These are phyloP conservation scores for Fremontodendron californicum DNA, from an alignment of 345 rosid species.

Conservation along the genomic window DNA sequence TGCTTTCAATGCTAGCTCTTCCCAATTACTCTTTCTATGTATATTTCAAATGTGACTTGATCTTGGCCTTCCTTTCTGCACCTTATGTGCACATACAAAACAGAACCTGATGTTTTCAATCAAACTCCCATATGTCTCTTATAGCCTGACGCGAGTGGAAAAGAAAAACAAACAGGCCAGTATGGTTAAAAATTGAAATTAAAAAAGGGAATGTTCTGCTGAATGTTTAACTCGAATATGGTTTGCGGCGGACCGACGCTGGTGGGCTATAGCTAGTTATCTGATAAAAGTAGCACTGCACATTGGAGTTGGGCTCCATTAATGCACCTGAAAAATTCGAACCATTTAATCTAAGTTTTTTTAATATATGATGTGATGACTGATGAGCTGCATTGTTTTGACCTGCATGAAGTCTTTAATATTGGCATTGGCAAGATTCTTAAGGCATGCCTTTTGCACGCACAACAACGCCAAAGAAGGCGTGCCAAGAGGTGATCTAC, in stretches of 20 bases:
- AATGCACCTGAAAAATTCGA: background rate
- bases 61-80: slow-evolving; percentile 3
- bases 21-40: slow-evolving; percentile 10
- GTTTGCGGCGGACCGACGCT: slow-evolving; percentile 65
- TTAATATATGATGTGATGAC: background rate
- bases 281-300: background rate
- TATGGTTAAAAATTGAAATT: background rate
- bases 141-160: background rate
- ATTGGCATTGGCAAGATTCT: background rate
- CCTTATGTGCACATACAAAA: slow-evolving; percentile 11
- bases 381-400: background rate
- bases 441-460: background rate
- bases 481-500: background rate
- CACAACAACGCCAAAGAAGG: background rate
- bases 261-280: slow-evolving; percentile 11
- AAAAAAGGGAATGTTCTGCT: slow-evolving; percentile 26
- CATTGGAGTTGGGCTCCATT: background rate
- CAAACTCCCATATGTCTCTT: background rate
- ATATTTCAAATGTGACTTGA: slow-evolving; percentile 19
- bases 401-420: background rate
- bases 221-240: slow-evolving; percentile 19
- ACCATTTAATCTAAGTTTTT: background rate
- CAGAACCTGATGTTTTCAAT: background rate
- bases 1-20: slow-evolving; percentile 4
- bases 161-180: slow-evolving; percentile 5